Evolutionary conservation across 2,329 filamentous ascomycete species (phyloP).

Genomic region (Paecilomyces formosus): DNA sequence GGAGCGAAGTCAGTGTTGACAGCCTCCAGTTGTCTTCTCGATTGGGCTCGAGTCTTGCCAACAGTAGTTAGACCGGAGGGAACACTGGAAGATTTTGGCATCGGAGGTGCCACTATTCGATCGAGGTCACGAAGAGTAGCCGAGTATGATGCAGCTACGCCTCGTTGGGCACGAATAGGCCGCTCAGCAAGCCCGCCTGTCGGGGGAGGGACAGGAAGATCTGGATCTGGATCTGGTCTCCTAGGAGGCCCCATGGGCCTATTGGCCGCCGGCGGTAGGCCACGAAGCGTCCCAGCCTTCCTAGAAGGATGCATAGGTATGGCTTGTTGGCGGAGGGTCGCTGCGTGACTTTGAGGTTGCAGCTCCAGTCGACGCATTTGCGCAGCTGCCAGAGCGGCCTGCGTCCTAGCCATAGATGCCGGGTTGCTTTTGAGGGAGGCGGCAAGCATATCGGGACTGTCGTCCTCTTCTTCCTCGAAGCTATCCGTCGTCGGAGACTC

Average conservation of each 20-base stretch:
- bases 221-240: slow-evolving; percentile 2
- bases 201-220: slow-evolving; percentile 6
- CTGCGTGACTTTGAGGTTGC: slow-evolving; percentile 37
- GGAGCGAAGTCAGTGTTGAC: slow-evolving; percentile 14
- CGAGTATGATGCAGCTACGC: slow-evolving; percentile 26
- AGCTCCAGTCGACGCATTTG: slow-evolving; percentile 31
- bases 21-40: slow-evolving; percentile 26
- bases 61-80: slow-evolving; percentile 28
- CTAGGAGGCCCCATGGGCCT: slow-evolving; percentile 3
- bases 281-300: slow-evolving; percentile 17
- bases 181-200: slow-evolving; percentile 30
- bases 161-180: slow-evolving; percentile 30
- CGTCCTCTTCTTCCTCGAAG: slow-evolving; percentile 17
- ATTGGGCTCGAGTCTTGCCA: slow-evolving; percentile 37
- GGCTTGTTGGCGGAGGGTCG: slow-evolving; percentile 39
- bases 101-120: slow-evolving; percentile 14
- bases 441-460: slow-evolving; percentile 21
- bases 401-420: slow-evolving; percentile 25
- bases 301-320: slow-evolving; percentile 24
- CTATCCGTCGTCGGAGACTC: slow-evolving; percentile 5
- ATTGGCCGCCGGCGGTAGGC: slow-evolving; percentile 11
- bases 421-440: slow-evolving; percentile 19
- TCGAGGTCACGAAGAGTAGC: slow-evolving; percentile 25
- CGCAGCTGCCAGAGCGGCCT: slow-evolving; percentile 32
- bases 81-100: slow-evolving; percentile 25